Conservation (phyloP, 768 basidiomycete genomes). For the Kwoniella botswanensis region DNA sequence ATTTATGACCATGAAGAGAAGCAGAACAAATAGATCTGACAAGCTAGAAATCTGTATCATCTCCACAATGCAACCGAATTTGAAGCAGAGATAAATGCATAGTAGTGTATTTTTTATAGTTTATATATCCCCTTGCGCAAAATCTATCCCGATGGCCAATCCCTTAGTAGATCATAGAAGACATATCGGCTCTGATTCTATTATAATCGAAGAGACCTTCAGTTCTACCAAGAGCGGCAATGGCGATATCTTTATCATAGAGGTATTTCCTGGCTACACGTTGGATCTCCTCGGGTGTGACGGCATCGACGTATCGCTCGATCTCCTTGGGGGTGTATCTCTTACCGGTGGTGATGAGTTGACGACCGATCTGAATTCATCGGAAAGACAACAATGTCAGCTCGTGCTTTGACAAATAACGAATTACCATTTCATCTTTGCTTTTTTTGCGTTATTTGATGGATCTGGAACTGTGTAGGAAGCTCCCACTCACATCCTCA, state of each 20-base stretch:
- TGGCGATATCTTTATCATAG: constrained; percentile 85
- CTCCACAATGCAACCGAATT: no score
- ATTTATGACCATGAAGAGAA: no score
- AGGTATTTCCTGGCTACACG: constrained; percentile 94
- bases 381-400: background rate
- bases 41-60: no score
- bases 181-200: constrained; percentile 65
- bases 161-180: constrained; percentile 60
- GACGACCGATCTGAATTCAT: constrained; percentile 76
- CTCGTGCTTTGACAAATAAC: no score
- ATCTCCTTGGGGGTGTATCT: constrained; percentile 91
- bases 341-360: constrained; percentile 90
- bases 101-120: background rate
- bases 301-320: constrained; percentile 87
- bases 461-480: no score
- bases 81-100: background rate
- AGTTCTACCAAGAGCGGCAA: constrained; percentile 81
- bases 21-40: no score
- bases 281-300: constrained; percentile 85
- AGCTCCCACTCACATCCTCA: constrained; percentile 75
- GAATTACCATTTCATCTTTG: no score
- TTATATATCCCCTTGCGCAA: background rate
- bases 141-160: background rate
- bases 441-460: no score
- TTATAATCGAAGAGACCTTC: constrained; percentile 96